Evolutionary conservation across 169 alveolate species (phyloP), one percentile per base, ranked within the genome.

Genomic region (Cryptosporidium viatorum): DNA sequence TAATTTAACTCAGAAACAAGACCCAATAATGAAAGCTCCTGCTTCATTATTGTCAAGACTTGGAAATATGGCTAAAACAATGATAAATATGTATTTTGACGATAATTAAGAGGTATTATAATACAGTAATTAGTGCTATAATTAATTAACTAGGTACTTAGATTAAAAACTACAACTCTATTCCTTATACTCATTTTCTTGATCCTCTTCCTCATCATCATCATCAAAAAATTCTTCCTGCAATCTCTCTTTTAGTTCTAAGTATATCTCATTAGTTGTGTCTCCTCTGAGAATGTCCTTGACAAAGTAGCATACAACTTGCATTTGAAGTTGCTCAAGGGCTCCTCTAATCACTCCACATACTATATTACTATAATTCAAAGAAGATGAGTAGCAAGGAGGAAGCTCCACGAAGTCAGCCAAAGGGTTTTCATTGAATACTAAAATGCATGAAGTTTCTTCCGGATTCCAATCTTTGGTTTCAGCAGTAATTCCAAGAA

Each of bases 271-370:
- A 31, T 92, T 93, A 23, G 69, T 75, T 21, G 92, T 96, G 92
- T 94, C 95, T 3, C 97, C 97, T 80, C 95, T 94, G 14, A 96
- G 93, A 59, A 92, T 73, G 70, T 96, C 98, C 71, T 91, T 84
- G 18, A 74, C 92, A 84, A 93, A 93, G 71, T 71, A 51, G 70
- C 95, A 92, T 23, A 85, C 75, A 33, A 95, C 97, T 71, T 93
- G 92, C 92, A 95, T 93, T 62, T 93, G 95, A 43, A 95, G 91
- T 86, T 92, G 94, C 52, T 95, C 97, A 29, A 95, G 93, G n/a
- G 97, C 96, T 16, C 98, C 98, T 85, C 96, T 84, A 16, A 95
- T 95, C 31, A 94, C 96, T 23, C 98, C 98, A 85, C 97, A 95
- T 1, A 96, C 67, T 4, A 94, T 69, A 73, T 94, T 94, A 33